Conservation (phyloP, 495 filamentous ascomycete genomes). For the Rusavskia elegans region DNA sequence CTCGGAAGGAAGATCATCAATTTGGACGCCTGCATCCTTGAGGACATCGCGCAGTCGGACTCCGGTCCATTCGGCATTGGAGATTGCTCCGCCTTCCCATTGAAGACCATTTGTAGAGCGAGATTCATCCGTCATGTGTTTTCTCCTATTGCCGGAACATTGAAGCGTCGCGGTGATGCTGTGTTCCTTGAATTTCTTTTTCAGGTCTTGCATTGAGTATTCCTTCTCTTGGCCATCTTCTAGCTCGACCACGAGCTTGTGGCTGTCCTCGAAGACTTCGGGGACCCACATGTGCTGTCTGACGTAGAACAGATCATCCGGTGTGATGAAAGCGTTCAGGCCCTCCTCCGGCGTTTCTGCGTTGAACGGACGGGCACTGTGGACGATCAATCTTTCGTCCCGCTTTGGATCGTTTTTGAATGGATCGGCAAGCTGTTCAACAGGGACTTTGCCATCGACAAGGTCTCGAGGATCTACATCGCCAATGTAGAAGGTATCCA, state of each 20-base stretch:
- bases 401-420: constrained; percentile 35
- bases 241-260: constrained; percentile 37
- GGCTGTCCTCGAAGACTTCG: constrained; percentile 25
- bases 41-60: constrained; percentile 41
- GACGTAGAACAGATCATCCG: constrained; percentile 39
- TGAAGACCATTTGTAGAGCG: constrained; percentile 40
- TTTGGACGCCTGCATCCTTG: constrained; percentile 29
- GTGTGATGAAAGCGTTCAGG: constrained; percentile 34
- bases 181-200: constrained; percentile 31
- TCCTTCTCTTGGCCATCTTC: constrained; percentile 31
- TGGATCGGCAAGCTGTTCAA: constrained; percentile 35
- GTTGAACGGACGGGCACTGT: constrained; percentile 36
- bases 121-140: constrained; percentile 39
- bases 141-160: constrained; percentile 46
- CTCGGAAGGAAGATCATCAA: constrained; percentile 15
- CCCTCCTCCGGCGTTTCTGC: constrained; percentile 35
- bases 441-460: constrained; percentile 27
- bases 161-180: constrained; percentile 42
- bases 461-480: constrained; percentile 34
- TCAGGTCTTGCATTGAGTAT: constrained; percentile 38
- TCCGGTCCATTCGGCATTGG: constrained; percentile 46
- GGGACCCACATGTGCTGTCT: constrained; percentile 51
- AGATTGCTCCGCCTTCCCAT: constrained; percentile 42
- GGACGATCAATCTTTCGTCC: constrained; percentile 28
- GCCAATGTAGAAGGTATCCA: constrained; percentile 38